Percentiles rank a stretch among this genome's conserved stretches.
These are phyloP conservation scores for Globisporangium okanoganense DNA, from an alignment of 352 stramenopile species.

Conservation along the genomic window DNA sequence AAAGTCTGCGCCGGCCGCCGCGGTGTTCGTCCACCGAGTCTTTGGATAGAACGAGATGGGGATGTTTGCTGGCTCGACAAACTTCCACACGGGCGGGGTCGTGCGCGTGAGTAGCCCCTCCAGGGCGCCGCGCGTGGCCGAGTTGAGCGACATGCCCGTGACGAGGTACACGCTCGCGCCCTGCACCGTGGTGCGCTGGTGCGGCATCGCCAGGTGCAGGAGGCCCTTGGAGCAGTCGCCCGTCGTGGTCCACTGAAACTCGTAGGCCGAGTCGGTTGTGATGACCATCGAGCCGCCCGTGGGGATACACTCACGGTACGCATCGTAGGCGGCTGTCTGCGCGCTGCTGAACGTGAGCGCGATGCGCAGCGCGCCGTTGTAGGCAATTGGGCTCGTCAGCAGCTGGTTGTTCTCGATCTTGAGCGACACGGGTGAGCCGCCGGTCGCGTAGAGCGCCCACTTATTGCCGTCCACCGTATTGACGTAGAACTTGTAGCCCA, in stretches of 20 bases:
- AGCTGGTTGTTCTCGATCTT: constrained; percentile 43
- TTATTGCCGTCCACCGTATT: constrained; percentile 42
- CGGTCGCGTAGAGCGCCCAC: constrained; percentile 57
- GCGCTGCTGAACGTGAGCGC: constrained; percentile 31
- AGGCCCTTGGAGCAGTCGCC: constrained; percentile 53
- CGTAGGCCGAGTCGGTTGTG: constrained; percentile 40
- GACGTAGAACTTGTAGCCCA: constrained; percentile 44
- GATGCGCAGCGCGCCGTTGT: constrained; percentile 44
- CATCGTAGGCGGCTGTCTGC: constrained; percentile 51
- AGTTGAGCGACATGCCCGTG: constrained; percentile 30
- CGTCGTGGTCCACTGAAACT: constrained; percentile 54
- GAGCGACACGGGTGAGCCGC: constrained; percentile 27
- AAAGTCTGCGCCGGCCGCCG: constrained; percentile 18
- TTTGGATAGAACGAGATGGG: constrained; percentile 59
- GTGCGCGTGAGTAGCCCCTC: constrained; percentile 41
- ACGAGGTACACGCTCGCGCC: constrained; percentile 33
- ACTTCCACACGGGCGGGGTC: constrained; percentile 35
- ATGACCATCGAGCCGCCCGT: constrained; percentile 40
- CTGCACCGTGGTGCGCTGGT: constrained; percentile 54
- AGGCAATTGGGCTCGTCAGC: constrained; percentile 25
- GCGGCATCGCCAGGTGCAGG: constrained; percentile 57
- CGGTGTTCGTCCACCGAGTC: constrained; percentile 27
- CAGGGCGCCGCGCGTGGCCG: constrained; percentile 56
- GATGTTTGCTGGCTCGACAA: constrained; percentile 40
- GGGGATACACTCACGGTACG: constrained; percentile 65